Base-by-base conservation (phyloP, 495 filamentous ascomycete species). In the Cercophora sp. region DNA sequence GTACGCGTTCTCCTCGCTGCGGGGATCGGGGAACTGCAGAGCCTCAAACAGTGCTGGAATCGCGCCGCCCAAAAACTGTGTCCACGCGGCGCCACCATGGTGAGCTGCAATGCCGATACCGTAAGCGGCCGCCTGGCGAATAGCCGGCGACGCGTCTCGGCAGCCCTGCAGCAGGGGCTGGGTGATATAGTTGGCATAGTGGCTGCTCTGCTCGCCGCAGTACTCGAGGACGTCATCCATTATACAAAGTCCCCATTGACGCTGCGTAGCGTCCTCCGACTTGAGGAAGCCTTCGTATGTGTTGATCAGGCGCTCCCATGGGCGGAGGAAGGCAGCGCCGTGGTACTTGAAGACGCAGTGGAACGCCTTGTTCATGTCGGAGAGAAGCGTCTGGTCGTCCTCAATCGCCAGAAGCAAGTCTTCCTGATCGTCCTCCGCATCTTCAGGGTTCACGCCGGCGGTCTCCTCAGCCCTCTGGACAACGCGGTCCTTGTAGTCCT, bases 291-390 rank as follows among this genome's bases (percentile, higher is more conserved):
- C 75, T 55, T 89, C 82, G 69, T 97, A 99, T 44, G 88, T 94
- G 10, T 71, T 73, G 55, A 92, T 79, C 16, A 99, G 79, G 20
- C 83, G 82, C 61, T 93, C 84, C 92, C 92, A 97, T 36, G 87
- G 70, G 8, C 82, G 86, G 45, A 99, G 80, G 80, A 97, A 99
- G 23, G 76, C 66, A 15, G 80, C 77, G 50, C 88, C 86, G 62
- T 94, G 88, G 76, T 96, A 88, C 77, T 96, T 96, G 77, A 97
- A 97, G 60, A 99, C 90, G 37, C 88, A 93, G 69, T 99, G 94
- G 81, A 96, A 99, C 0, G 94, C 90, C 75, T 99, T 99, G 84
- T 97, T 99, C 94, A 99, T 99, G 63, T 99, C 94, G 8, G 91
- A 96, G 41, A 99, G 82, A 18, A 99, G 75, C 22, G 89, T 91